Percentiles rank a stretch among this genome's conserved stretches.
Evolutionary conservation across 129 eudicot species (phyloP).

Genomic region (Saussurea involucrata): DNA sequence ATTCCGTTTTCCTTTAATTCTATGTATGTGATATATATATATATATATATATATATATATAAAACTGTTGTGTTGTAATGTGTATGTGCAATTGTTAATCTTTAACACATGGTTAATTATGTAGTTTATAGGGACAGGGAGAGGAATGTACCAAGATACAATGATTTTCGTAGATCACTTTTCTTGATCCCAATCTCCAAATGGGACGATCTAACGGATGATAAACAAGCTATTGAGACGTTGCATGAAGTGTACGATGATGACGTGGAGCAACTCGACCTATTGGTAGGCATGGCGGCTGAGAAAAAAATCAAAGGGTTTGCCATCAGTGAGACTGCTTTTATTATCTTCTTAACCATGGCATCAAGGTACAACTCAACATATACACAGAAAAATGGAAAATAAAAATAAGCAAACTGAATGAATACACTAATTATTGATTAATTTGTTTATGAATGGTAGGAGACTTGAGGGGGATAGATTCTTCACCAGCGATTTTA

Average conservation of each 20-base stretch:
- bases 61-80: no score
- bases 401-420: neutral
- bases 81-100: no score
- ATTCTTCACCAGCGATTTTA: constrained; percentile 53
- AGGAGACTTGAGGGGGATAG: constrained; percentile 64
- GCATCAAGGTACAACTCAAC: constrained; percentile 40
- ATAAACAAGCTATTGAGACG: constrained; percentile 37
- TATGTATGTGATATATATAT: no score
- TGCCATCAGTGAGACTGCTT: constrained; percentile 62
- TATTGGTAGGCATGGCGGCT: constrained; percentile 51
- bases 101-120: neutral
- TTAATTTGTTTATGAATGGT: neutral
- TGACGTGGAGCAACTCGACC: constrained; percentile 56
- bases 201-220: constrained; percentile 58
- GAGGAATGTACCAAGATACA: constrained; percentile 55
- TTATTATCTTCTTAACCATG: constrained; percentile 49
- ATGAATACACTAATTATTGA: neutral
- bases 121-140: constrained; percentile 66
- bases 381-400: neutral
- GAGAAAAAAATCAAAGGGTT: constrained; percentile 67
- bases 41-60: no score
- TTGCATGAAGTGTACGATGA: constrained; percentile 49
- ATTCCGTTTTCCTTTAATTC: no score
- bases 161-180: constrained; percentile 49
- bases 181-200: constrained; percentile 52